Base-by-base conservation (phyloP, 192 early-diverging fungal species). In the Funneliformis mosseae region DNA sequence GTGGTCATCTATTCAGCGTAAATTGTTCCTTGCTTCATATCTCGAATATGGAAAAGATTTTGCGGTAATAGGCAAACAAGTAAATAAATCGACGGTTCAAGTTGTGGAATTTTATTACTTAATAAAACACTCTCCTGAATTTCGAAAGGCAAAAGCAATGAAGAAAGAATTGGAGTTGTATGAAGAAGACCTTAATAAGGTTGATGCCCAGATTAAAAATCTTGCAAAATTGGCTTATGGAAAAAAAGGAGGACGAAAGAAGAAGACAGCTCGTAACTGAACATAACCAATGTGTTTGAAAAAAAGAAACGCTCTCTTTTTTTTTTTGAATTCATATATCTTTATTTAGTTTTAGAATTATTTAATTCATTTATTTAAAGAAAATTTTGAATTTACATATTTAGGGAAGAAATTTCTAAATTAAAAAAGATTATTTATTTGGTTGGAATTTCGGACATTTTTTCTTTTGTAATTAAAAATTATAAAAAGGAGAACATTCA, bases 21-120 rank as follows among this genome's bases (percentile, higher is more conserved):
- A 71, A 71, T 21, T 60, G 16, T 79, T 71, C 39, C 38, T 79
- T 12, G 78, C 68, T 23, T 43, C 48, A 18, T 79, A 79, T 79
- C 25, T 79, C n/a, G 39, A 71, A 61, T 25, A 79, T 33, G 78
- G 68, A 60, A 79, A 79, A 70, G 68, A 79, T 61, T 79, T 79
- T 71, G 2, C 41, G 3, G 10, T 38, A 8, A 79, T 79, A 60
- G 68, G 68, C 41, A 63, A 41, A 60, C 18, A 59, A 23, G 71
- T 39, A 33, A 28, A 62, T 59, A 79, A 69, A 79, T 41, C 78
- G 7, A 71, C 55, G 9, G 63, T 21, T 16, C 55, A 79, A 39
- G 45, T 61, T 11, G 68, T 79, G 14, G 67, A 79, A 60, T 79
- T 71, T 39, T 79, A 79, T 71, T 79, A 79, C 60, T 71, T 79